Base-by-base conservation (phyloP, 2,329 filamentous ascomycete species). In the Epicoccum sorghinum region DNA sequence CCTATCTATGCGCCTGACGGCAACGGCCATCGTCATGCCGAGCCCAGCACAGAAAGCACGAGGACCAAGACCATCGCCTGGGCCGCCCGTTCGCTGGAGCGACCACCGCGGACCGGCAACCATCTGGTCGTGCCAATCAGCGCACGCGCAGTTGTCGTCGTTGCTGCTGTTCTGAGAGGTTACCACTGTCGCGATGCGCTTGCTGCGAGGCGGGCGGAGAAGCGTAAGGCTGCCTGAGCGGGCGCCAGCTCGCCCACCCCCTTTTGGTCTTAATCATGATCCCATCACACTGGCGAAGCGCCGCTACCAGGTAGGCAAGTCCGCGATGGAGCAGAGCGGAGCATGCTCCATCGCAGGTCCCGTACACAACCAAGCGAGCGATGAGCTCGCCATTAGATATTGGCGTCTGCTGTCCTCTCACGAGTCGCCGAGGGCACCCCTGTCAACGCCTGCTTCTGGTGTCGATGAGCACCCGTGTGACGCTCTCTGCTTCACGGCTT, bases 391-490 rank as follows among this genome's bases (percentile, higher is more conserved):
- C 53, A 41, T 51, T 47, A 56, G 47, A 41, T 53, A 29, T 27
- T 49, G 52, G 41, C 52, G 46, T 59, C 44, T 48, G 14, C 49
- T 52, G 32, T 42, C 49, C 52, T 58, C 59, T 58, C 54, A 57
- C 60, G 49, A 62, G 60, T 64, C 60, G 64, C 61, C 64, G 61
- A 65, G 53, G 56, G 48, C 50, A 57, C 52, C 52, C 43, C 61
- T 54, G 47, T 41, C 52, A 54, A 55, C 59, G 59, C 36, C 52
- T 63, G 59, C 57, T 62, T 62, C 60, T 49, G 63, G 53, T 57
- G 45, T 57, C 39, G 55, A 58, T 58, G 51, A 50, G 40, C 63
- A 57, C 52, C 51, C 41, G 65, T 71, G 65, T 56, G 50, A 72
- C 67, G 7, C 46, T 48, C 22, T 58, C 30, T 51, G 61, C 55